Percentiles rank a stretch among this genome's conserved stretches.
These are phyloP conservation scores for Pichia sp. DNA, from an alignment of 1,139 yeast species.

Conservation along the genomic window DNA sequence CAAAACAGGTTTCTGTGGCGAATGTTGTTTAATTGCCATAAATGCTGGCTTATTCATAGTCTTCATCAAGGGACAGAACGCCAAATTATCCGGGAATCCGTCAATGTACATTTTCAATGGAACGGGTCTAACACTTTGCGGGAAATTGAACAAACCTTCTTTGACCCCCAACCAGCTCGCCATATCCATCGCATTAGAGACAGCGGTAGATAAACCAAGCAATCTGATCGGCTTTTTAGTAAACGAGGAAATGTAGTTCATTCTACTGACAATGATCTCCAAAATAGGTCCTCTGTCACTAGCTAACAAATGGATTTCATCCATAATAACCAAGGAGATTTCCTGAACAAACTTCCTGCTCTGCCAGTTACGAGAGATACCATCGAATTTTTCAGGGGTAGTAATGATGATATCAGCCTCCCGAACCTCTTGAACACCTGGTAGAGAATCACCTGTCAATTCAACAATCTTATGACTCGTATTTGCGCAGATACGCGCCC, in stretches of 20 bases:
- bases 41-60: slow-evolving; percentile 98
- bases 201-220: slow-evolving; percentile 95
- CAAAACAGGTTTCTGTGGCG: slow-evolving; percentile 87
- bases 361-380: slow-evolving; percentile 98
- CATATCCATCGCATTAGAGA: slow-evolving; percentile 95
- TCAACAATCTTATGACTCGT: slow-evolving; percentile 75
- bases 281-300: slow-evolving; percentile 97
- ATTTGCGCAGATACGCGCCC: slow-evolving; percentile 50
- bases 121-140: slow-evolving; percentile 94
- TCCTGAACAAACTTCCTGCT: slow-evolving; percentile 89
- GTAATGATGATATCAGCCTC: slow-evolving; percentile 91
- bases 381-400: slow-evolving; percentile 98
- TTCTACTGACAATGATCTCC: slow-evolving; percentile 97
- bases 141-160: slow-evolving; percentile 87
- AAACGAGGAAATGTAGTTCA: slow-evolving; percentile 81
- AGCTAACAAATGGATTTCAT: slow-evolving; percentile 93
- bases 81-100: slow-evolving; percentile 92
- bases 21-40: slow-evolving; percentile 92
- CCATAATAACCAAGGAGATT: slow-evolving; percentile 91
- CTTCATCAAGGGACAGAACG: slow-evolving; percentile 94
- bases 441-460: slow-evolving; percentile 93
- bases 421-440: slow-evolving; percentile 79
- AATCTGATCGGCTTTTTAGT: slow-evolving; percentile 73
- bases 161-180: slow-evolving; percentile 95
- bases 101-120: slow-evolving; percentile 97